Evolutionary conservation across 352 stramenopile genomes (phyloP).

Genomic region (Globisporangium polare): DNA sequence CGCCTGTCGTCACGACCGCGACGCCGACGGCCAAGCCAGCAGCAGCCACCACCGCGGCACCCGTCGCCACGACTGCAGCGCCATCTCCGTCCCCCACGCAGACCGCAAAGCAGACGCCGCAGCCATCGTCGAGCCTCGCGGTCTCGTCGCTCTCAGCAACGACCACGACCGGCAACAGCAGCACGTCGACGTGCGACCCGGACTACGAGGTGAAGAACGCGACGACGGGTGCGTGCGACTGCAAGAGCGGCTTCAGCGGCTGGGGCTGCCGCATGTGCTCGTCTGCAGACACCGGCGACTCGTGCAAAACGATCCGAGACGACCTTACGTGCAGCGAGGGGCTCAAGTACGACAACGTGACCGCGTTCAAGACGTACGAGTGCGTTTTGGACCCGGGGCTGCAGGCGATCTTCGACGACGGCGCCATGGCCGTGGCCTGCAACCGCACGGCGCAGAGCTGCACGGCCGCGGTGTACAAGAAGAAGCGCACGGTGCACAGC

Average conservation of each 20-base stretch:
- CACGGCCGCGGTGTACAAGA: constrained; percentile 65
- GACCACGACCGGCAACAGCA: background rate
- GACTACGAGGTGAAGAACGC: constrained; percentile 55
- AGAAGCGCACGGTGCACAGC: constrained; percentile 33
- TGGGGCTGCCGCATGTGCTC: constrained; percentile 64
- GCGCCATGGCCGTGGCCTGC: constrained; percentile 58
- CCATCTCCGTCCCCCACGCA: constrained; percentile 11
- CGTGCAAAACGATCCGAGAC: constrained; percentile 35
- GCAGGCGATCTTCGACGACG: constrained; percentile 60
- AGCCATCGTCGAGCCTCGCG: background rate
- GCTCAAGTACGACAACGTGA: constrained; percentile 44
- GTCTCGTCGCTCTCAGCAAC: constrained; percentile 14
- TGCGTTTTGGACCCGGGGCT: constrained; percentile 52
- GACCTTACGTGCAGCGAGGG: constrained; percentile 44
- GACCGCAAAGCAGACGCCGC: constrained; percentile 11
- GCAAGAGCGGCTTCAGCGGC: constrained; percentile 51
- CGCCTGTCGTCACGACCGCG: background rate
- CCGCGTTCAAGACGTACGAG: constrained; percentile 62
- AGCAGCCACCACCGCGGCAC: constrained; percentile 6
- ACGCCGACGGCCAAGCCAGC: constrained; percentile 10
- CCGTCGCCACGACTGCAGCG: constrained; percentile 6
- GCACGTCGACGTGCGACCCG: constrained; percentile 33
- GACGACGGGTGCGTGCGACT: constrained; percentile 51
- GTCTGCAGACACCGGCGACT: constrained; percentile 1
- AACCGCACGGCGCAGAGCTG: constrained; percentile 49